Percentiles rank a stretch among this genome's conserved stretches.
Evolutionary conservation across 2,329 filamentous ascomycete species (phyloP).

Genomic region (Penicillium sp.): DNA sequence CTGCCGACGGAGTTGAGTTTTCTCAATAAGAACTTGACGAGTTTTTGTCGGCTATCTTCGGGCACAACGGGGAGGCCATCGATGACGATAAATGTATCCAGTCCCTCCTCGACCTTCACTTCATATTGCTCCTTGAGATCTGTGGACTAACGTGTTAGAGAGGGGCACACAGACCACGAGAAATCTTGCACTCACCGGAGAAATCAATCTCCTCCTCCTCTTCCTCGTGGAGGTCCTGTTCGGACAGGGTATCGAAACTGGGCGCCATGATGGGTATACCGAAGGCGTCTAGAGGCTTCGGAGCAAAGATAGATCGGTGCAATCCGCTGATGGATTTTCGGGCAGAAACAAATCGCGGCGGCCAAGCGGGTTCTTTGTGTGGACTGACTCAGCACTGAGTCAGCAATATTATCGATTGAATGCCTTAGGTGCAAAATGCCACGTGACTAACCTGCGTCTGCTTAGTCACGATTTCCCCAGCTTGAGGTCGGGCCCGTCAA

Average conservation of each 20-base stretch:
- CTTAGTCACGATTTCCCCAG: conserved; percentile 10
- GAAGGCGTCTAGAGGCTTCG: conserved; percentile 22
- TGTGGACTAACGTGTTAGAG: conserved; percentile 30
- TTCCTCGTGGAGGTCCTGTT: conserved; percentile 86
- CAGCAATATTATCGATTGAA: conserved; percentile 2
- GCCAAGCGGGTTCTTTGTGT: conserved; percentile 36
- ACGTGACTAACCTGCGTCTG: neutral
- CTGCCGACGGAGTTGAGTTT: conserved; percentile 85
- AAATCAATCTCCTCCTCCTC: conserved; percentile 95
- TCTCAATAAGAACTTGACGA: conserved; percentile 93
- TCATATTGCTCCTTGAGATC: conserved; percentile 94
- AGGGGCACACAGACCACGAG: conserved; percentile 29
- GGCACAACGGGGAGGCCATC: conserved; percentile 89
- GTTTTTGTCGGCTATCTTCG: conserved; percentile 87
- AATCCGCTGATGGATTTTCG: conserved; percentile 34
- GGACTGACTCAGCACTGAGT: conserved; percentile 31
- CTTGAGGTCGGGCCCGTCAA: conserved; percentile 4
- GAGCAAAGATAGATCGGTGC: conserved; percentile 24
- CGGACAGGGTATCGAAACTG: conserved; percentile 87
- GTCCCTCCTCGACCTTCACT: conserved; percentile 90
- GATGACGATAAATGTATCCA: conserved; percentile 94
- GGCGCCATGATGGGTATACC: conserved; percentile 71
- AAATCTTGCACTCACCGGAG: conserved; percentile 54
- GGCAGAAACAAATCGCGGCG: conserved; percentile 36
- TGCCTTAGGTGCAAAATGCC: neutral